Evolutionary conservation across 495 filamentous ascomycete genomes (phyloP), one percentile per base, ranked within the genome.

Genomic region (Hypoxylon trugodes): DNA sequence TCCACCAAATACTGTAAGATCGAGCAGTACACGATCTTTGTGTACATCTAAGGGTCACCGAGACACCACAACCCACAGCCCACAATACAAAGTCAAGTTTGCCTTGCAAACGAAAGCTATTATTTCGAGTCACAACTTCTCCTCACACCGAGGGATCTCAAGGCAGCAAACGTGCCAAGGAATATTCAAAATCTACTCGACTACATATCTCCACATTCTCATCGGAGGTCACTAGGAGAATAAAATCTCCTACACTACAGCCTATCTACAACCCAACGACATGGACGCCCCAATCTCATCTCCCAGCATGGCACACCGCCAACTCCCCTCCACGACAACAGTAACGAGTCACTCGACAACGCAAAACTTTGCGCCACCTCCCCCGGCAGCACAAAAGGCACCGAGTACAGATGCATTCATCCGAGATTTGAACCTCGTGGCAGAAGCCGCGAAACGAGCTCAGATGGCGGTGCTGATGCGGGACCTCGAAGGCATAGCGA

Each of bases 381-480:
- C 64, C n/a, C 75, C 66, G 12, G 58, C 63, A 28, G 59, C 61
- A 55, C 57, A 61, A 36, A 76, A 76, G 61, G 68, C 66, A 55
- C 69, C 59, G 24, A 82, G 61, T 75, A 85, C 91, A 73, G 73
- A 86, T 74, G 45, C 83, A 68, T 92, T 89, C 72, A 76, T 93
- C 46, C 84, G 87, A 58, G 89, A 96, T 74, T 91, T 91, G 72
- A 93, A 82, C 47, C 82, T 98, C 18, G 85, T 98, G 10, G 93
- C 93, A n/a, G 94, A 98, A 76, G 94, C 94, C 2, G 94, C 92
- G 46, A 96, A 96, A 72, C 84, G 94, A 37, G 94, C 94, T 6
- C 91, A 96, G 77, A 89, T 96, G 82, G 89, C 90, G 5, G 84
- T 91, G 55, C 72, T 97, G 58, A 89, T 92, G 84, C 81, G 94